Base-by-base conservation (phyloP, 352 stramenopile genomes). In the Globisporangium recalcitrans region DNA sequence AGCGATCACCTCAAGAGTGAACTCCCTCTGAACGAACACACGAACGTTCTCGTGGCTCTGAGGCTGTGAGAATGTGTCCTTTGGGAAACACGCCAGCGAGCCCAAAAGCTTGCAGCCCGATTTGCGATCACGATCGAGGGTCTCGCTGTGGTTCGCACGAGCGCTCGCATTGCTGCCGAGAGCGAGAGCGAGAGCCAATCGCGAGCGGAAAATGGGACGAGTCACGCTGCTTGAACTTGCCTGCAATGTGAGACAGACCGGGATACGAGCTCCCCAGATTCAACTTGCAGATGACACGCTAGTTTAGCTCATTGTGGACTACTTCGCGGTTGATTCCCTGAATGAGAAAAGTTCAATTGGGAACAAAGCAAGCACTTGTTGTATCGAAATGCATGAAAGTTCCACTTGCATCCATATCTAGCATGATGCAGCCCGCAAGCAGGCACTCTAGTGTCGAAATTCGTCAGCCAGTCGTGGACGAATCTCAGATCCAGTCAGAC, bases 161-260 rank as follows among this genome's bases (percentile, higher is more conserved):
- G n/a, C n/a, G n/a, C n/a, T n/a, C n/a, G n/a, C n/a, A n/a, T n/a
- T n/a, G n/a, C n/a, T n/a, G n/a, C n/a, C n/a, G n/a, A n/a, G n/a
- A n/a, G n/a, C n/a, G n/a, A 46, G 27, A 31, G 27, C 27, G 27
- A 11, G 57, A 44, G 58, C 58, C 58, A 63, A 63, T 63, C 57
- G 46, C 57, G 27, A 19, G 31, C 4, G 11, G n/a, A 54, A 56
- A 22, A 56, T 63, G 57, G 57, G 58, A 63, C 58, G 58, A 63
- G 58, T 63, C 58, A 63, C 38, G 38, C 38, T 22, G 10, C 46
- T 63, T 57, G 46, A 53, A 57, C 58, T 55, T 62, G 56, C 16
- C 29, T 26, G 26, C 47, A 49, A 57, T 57, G 58, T 57, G 58
- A 63, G 46, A 62, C 57, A 62, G 57, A 62, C 44, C 16, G 26